Base-by-base conservation (phyloP, 306 rosid species). In the Trichosanthes truncata region DNA sequence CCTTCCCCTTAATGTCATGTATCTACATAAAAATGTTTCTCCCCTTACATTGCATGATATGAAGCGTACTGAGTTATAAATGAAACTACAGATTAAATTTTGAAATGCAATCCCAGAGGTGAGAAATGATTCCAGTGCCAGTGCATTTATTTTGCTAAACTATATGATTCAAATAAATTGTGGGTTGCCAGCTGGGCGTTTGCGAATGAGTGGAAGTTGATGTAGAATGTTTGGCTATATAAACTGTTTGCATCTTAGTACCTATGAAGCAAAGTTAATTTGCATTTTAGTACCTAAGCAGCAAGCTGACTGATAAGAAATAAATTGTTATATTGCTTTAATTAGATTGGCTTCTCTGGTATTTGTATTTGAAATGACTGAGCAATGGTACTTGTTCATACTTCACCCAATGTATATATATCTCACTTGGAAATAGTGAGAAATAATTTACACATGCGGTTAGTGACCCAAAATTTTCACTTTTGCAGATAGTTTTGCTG, bases 401-500 rank as follows among this genome's bases (percentile, higher is more conserved):
- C 73, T 18, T 66, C 48, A 1, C 18, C 23, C 26, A 49, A 11
- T 74, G 18, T 52, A 20, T 29, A 31, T 11, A 33, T 29, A 48
- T 51, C 46, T 31, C 62, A 18, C 78, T 52, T 33, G 26, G 57
- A 7, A 48, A 46, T 15, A 2, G 41, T 35, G 2, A 29, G 46
- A 29, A 74, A 51, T 26, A 74, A 5, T 62, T 18, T 74, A 74
- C 46, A 20, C 9, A 74, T 74, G 17, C 60, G 29, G 35, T 61
- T 4, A 43, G 77, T 53, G 17, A 33, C 57, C 45, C 48, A 41
- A 60, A 80, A 36, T 26, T 20, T 74, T 40, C 73, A 52, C 60
- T 41, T 38, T 45, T 71, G 81, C 86, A 87, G 93, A 87, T 87
- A 41, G 83, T 85, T 77, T 80, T 89, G 68, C 86, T 84, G 43